A percentile compares a stretch with the other conserved stretches of the same genome.
These are phyloP conservation scores for Tuber borchii DNA, from an alignment of 495 filamentous ascomycete species.

Conservation along the genomic window DNA sequence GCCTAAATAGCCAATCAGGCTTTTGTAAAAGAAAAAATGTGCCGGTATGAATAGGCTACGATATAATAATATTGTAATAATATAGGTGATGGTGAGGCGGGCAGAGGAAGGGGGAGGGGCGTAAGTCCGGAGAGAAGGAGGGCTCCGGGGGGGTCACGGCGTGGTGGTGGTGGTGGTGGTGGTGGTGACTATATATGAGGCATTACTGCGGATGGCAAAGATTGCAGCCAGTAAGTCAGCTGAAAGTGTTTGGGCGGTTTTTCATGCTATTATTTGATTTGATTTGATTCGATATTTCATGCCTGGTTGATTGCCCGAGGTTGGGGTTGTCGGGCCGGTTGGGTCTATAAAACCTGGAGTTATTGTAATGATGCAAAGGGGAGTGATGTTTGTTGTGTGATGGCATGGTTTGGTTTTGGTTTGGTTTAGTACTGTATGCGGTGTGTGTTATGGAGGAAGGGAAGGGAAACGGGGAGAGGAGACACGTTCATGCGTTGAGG, in stretches of 20 bases:
- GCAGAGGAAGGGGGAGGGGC: too few species aligned
- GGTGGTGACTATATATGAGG: neutral
- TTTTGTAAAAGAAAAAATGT: neutral
- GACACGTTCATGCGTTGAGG: conserved; percentile 1
- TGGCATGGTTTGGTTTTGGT: neutral
- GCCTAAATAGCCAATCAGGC: neutral
- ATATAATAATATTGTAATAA: neutral
- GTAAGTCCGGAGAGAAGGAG: neutral
- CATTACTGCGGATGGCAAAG: conserved; percentile 3
- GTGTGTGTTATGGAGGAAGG: neutral
- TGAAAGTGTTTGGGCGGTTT: neutral
- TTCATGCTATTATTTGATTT: neutral
- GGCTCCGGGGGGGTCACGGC: neutral
- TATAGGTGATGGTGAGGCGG: neutral
- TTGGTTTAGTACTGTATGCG: neutral
- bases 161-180: too few species aligned
- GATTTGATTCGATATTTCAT: neutral
- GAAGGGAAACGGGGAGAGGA: neutral
- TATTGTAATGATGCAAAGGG: neutral
- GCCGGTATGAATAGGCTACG: neutral
- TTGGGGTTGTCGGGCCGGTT: neutral
- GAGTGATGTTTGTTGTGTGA: neutral
- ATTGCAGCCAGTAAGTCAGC: neutral
- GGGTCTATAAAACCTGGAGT: neutral
- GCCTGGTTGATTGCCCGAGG: neutral